Evolutionary conservation across 352 stramenopile genomes (phyloP).

Genomic region (Phytophthora citrophthora): DNA sequence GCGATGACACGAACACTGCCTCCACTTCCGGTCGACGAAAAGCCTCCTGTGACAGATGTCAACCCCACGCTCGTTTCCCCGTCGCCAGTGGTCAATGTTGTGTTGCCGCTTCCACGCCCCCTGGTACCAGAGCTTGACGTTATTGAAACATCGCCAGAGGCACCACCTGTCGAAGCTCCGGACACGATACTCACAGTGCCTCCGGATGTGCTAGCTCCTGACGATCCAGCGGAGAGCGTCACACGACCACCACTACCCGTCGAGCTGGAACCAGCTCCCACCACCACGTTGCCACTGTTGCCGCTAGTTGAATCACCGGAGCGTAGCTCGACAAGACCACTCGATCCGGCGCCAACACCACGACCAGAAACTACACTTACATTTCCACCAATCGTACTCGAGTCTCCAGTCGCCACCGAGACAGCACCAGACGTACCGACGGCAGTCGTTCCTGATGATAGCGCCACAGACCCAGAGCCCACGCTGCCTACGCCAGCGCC

Average conservation of each 20-base stretch:
- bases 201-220: constrained; percentile 9
- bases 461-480: constrained; percentile 16
- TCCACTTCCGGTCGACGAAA: constrained; percentile 18
- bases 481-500: constrained; percentile 4
- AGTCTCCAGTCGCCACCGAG: constrained; percentile 24
- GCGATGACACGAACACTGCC: constrained; percentile 15
- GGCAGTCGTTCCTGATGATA: constrained; percentile 13
- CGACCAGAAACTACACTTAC: constrained; percentile 8
- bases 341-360: neutral
- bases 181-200: constrained; percentile 17
- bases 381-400: constrained; percentile 17
- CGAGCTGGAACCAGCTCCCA: constrained; percentile 16
- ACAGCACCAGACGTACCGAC: constrained; percentile 16
- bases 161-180: constrained; percentile 12
- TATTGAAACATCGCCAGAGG: constrained; percentile 19
- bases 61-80: constrained; percentile 23
- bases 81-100: constrained; percentile 20
- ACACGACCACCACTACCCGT: constrained; percentile 21
- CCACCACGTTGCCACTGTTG: constrained; percentile 17
- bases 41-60: constrained; percentile 20
- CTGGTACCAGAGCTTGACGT: constrained; percentile 14
- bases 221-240: constrained; percentile 11
- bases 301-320: constrained; percentile 15
- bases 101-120: constrained; percentile 17
- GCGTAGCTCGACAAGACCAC: neutral